phyloP scores from a whole-genome alignment of 192 early-diverging fungal species.

The Piromyces finnis region DNA sequence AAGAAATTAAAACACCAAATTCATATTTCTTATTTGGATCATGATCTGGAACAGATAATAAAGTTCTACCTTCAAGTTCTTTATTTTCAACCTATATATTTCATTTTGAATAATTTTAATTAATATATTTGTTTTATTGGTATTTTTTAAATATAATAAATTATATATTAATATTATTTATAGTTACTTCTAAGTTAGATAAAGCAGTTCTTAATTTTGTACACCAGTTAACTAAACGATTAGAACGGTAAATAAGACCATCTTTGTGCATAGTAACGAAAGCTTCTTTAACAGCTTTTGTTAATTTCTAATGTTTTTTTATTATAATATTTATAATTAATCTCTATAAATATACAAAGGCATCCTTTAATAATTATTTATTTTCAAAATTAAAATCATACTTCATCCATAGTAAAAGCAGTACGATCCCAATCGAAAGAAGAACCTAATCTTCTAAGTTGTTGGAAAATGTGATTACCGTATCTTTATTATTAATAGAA shows the following conservation, averaged over 20 bases:
- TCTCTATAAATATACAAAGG: no score
- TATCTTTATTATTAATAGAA: not conserved
- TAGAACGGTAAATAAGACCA: conserved; percentile 91
- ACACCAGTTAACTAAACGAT: conserved; percentile 96
- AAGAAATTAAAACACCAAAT: conserved; percentile 93
- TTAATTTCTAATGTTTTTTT: conserved; percentile 25
- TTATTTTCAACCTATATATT: conserved; percentile 57
- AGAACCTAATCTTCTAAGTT: conserved; percentile 74
- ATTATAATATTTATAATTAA: no score
- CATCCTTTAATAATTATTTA: not conserved
- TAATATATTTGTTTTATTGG: no score
- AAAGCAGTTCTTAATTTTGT: conserved; percentile 84
- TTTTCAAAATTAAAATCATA: conserved; percentile 7
- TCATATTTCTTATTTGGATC: conserved; percentile 85
- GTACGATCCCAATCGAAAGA: conserved; percentile 87
- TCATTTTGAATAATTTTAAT: not conserved
- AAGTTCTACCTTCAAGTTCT: conserved; percentile 67
- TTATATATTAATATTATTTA: no score
- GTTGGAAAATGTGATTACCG: conserved; percentile 57
- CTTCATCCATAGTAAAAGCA: conserved; percentile 82
- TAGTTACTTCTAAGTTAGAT: conserved; percentile 71
- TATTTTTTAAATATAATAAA: no score
- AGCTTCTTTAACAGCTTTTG: conserved; percentile 75
- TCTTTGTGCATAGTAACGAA: conserved; percentile 90
- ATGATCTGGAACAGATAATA: conserved; percentile 82